phyloP scores from a whole-genome alignment of 1,139 yeast species.

The Suhomyces ambrosiae region DNA sequence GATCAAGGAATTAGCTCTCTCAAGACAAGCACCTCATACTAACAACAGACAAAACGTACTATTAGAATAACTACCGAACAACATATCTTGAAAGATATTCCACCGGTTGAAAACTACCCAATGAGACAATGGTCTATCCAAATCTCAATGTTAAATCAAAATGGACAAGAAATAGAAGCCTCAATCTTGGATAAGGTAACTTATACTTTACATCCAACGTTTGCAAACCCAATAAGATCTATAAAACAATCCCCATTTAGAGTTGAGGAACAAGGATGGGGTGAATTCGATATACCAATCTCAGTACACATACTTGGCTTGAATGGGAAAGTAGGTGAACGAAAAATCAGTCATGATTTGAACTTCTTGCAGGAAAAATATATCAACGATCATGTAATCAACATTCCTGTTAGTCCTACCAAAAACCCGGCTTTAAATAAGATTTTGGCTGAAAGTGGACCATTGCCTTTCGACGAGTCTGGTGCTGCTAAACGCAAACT shows the following conservation, averaged over 20 bases:
- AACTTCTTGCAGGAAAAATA: slow-evolving; percentile 81
- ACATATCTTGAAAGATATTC: slow-evolving; percentile 77
- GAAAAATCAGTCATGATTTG: slow-evolving; percentile 83
- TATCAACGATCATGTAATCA: slow-evolving; percentile 73
- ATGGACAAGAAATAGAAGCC: slow-evolving; percentile 86
- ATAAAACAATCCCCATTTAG: slow-evolving; percentile 85
- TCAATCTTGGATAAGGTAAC: slow-evolving; percentile 88
- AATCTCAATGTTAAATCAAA: slow-evolving; percentile 71
- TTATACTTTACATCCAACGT: slow-evolving; percentile 92
- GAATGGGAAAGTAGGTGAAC: slow-evolving; percentile 82
- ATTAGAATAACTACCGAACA: slow-evolving; percentile 88
- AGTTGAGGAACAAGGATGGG: slow-evolving; percentile 97
- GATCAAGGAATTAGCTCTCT: not conserved
- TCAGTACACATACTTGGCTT: slow-evolving; percentile 66
- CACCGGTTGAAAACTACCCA: slow-evolving; percentile 92
- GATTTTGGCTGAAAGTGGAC: slow-evolving; percentile 77
- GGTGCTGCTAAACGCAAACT: slow-evolving; percentile 29
- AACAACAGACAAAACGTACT: slow-evolving; percentile 70
- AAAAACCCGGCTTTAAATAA: slow-evolving; percentile 70
- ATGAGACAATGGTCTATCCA: slow-evolving; percentile 92
- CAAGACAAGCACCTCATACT: slow-evolving; percentile 9
- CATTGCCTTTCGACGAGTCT: slow-evolving; percentile 58
- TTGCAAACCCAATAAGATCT: slow-evolving; percentile 82
- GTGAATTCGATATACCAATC: slow-evolving; percentile 90
- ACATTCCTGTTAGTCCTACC: slow-evolving; percentile 61